phyloP scores from a whole-genome alignment of 129 eudicot species.

The Centrapalus pauciflorus region DNA sequence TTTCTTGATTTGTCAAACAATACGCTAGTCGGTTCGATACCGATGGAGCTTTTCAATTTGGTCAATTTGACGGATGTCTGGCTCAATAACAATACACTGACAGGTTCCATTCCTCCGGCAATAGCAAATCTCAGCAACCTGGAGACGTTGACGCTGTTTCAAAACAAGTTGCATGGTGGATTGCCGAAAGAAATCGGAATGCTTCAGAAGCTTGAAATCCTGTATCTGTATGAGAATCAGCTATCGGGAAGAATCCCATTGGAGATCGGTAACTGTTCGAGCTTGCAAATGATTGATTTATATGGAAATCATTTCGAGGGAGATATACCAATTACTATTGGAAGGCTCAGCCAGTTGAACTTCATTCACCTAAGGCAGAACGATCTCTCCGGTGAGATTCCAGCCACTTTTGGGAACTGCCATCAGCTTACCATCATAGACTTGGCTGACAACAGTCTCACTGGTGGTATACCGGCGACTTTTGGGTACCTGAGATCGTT shows the following conservation, averaged over 20 bases:
- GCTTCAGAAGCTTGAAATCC: constrained; percentile 54
- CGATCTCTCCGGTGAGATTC: constrained; percentile 76
- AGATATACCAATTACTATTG: constrained; percentile 60
- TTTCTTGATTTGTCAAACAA: constrained; percentile 87
- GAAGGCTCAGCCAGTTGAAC: constrained; percentile 62
- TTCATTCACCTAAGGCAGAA: constrained; percentile 82
- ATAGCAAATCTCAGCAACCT: constrained; percentile 67
- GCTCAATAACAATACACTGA: constrained; percentile 71
- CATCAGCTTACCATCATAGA: constrained; percentile 61
- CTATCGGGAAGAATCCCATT: constrained; percentile 72
- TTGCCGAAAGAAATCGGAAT: constrained; percentile 80
- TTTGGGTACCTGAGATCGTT: constrained; percentile 54
- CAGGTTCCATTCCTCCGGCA: constrained; percentile 55
- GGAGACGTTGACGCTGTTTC: constrained; percentile 64
- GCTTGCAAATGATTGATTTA: constrained; percentile 88
- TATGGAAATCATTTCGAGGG: constrained; percentile 75
- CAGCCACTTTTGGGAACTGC: constrained; percentile 74
- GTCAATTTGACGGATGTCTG: constrained; percentile 56
- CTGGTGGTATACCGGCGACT: constrained; percentile 72
- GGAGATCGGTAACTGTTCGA: constrained; percentile 91
- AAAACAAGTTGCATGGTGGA: constrained; percentile 58
- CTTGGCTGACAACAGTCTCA: constrained; percentile 75
- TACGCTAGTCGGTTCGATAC: constrained; percentile 74
- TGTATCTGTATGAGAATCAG: constrained; percentile 70
- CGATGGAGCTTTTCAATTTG: constrained; percentile 52